phyloP scores from a whole-genome alignment of 2,329 filamentous ascomycete species.

The Dichotomopilus funicola region DNA sequence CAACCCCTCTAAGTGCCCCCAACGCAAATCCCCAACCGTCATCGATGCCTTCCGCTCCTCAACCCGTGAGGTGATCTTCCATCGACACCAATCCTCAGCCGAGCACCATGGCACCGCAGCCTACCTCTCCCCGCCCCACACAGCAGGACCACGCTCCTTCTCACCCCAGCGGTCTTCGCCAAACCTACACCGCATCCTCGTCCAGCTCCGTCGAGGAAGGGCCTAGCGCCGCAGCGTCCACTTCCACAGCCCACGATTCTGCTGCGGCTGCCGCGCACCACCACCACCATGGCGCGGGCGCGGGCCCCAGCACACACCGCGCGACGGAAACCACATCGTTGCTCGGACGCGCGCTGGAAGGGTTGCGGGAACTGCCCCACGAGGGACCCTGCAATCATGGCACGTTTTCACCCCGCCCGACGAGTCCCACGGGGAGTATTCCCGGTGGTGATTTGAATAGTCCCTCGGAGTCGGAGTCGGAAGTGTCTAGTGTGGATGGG shows the following conservation, averaged over 20 bases:
- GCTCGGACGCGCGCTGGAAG: conserved; percentile 31
- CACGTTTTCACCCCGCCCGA: conserved; percentile 65
- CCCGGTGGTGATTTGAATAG: conserved; percentile 17
- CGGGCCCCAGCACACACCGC: conserved; percentile 22
- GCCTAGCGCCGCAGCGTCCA: conserved; percentile 5
- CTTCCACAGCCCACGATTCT: conserved; percentile 10
- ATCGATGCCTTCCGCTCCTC: neutral
- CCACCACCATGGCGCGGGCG: conserved; percentile 14
- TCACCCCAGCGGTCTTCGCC: conserved; percentile 41
- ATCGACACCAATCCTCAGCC: neutral
- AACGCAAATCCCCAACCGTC: neutral
- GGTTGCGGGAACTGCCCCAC: conserved; percentile 34
- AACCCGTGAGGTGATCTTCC: neutral
- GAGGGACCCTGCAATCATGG: conserved; percentile 60
- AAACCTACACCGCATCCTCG: conserved; percentile 33
- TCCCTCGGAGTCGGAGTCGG: conserved; percentile 25
- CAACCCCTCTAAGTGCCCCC: too few relatives aligned
- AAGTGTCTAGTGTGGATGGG: conserved; percentile 33
- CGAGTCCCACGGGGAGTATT: conserved; percentile 37
- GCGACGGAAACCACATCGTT: conserved; percentile 47
- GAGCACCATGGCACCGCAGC: conserved; percentile 16
- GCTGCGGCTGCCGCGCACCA: conserved; percentile 13
- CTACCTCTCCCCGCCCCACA: conserved; percentile 3
- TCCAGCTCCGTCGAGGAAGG: too few relatives aligned
- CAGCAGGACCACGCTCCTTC: conserved; percentile 34